A percentile compares a stretch with the other conserved stretches of the same genome.
These are phyloP conservation scores for Knufia fluminis DNA, from an alignment of 2,329 filamentous ascomycete genomes.

Conservation along the genomic window DNA sequence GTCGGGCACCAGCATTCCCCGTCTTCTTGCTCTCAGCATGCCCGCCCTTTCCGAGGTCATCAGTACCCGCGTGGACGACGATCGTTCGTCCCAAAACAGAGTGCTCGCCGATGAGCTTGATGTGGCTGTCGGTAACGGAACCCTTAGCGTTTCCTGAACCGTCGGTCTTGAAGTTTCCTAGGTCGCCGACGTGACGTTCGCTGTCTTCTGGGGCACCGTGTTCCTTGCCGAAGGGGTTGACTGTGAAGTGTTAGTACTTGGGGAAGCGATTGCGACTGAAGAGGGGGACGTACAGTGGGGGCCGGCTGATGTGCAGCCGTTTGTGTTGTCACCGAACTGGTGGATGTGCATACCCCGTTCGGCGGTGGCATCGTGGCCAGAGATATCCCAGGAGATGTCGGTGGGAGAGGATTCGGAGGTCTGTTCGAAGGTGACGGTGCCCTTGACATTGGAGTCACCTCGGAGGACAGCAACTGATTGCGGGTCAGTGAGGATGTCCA, in stretches of 20 bases:
- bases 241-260: conserved; percentile 37
- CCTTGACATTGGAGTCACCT: conserved; percentile 91
- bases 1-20: conserved; percentile 85
- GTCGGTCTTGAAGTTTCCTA: conserved; percentile 96
- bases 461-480: conserved; percentile 81
- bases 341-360: conserved; percentile 98
- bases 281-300: conserved; percentile 70
- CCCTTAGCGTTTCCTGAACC: conserved; percentile 83
- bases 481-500: conserved; percentile 16
- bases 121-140: conserved; percentile 64
- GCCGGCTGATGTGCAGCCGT: conserved; percentile 96
- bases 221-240: conserved; percentile 90
- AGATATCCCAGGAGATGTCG: conserved; percentile 84
- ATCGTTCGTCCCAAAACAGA: conserved; percentile 93
- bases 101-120: conserved; percentile 95
- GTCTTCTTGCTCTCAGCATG: conserved; percentile 97
- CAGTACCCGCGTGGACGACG: conserved; percentile 88
- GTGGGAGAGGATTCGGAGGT: conserved; percentile 70
- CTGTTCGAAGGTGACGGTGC: conserved; percentile 94
- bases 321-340: conserved; percentile 99
- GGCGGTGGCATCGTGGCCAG: conserved; percentile 85
- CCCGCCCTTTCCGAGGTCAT: conserved; percentile 88
- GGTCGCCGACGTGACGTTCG: conserved; percentile 87
- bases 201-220: conserved; percentile 81
- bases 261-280: not conserved